phyloP scores from a whole-genome alignment of 2,329 filamentous ascomycete genomes.

The Pseudopyricularia cyperi region DNA sequence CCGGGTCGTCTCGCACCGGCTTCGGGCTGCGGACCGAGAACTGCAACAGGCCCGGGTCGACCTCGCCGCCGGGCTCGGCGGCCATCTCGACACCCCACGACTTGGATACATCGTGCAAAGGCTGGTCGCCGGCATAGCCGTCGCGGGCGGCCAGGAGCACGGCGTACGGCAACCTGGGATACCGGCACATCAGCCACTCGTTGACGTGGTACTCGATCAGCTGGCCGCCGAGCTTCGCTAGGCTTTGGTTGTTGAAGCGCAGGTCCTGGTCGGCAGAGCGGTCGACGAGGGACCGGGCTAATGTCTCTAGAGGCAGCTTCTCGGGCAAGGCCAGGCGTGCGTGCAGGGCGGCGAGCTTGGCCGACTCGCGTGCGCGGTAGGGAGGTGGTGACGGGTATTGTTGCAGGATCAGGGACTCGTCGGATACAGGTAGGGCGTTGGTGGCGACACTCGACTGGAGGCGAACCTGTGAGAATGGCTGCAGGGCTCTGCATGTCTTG shows the following conservation, averaged over 20 bases:
- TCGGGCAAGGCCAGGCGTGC: conserved; percentile 72
- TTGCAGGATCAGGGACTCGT: conserved; percentile 4
- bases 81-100: conserved; percentile 90
- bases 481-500: background rate
- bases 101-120: conserved; percentile 58
- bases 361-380: conserved; percentile 53
- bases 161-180: conserved; percentile 80
- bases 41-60: conserved; percentile 83
- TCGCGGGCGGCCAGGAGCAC: conserved; percentile 78
- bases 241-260: conserved; percentile 77
- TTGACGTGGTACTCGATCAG: conserved; percentile 80
- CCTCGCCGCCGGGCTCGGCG: conserved; percentile 77
- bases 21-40: conserved; percentile 41
- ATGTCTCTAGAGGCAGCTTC: conserved; percentile 71
- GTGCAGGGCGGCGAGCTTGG: conserved; percentile 86
- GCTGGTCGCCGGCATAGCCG: conserved; percentile 66
- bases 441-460: background rate
- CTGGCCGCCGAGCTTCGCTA: conserved; percentile 69
- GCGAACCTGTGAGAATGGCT: conserved; percentile 10
- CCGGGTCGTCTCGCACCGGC: background rate
- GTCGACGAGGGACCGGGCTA: conserved; percentile 78
- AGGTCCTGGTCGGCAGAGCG: conserved; percentile 67
- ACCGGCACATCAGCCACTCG: conserved; percentile 79
- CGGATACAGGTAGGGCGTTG: conserved; percentile 3
- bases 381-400: conserved; percentile 58